These are phyloP conservation scores for Talaromyces atroroseus DNA, from an alignment of 2,329 filamentous ascomycete genomes.

Conservation along the genomic window DNA sequence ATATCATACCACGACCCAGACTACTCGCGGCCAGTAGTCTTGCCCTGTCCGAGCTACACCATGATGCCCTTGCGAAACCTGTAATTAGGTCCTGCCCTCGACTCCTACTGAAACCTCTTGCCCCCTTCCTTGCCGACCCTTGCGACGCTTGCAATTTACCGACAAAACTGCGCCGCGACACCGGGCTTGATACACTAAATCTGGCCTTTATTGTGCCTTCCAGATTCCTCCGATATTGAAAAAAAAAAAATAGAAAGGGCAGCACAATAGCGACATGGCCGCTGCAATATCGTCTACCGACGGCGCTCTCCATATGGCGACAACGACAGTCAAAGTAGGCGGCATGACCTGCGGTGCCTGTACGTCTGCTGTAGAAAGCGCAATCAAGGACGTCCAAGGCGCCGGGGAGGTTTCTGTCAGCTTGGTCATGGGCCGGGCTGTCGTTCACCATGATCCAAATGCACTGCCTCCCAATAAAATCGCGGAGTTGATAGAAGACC, in stretches of 20 bases:
- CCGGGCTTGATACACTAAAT: background rate
- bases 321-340: conserved; percentile 82
- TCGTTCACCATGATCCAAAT: conserved; percentile 78
- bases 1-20: background rate
- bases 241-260: no score
- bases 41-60: background rate
- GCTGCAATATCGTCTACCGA: background rate
- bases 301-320: conserved; percentile 48
- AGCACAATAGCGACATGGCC: conserved; percentile 2
- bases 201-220: background rate
- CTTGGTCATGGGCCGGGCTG: conserved; percentile 91
- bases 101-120: background rate
- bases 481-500: conserved; percentile 81
- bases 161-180: background rate
- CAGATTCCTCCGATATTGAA: background rate
- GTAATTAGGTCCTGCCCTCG: background rate
- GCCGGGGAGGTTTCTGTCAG: conserved; percentile 85
- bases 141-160: background rate
- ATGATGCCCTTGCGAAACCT: background rate
- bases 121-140: background rate
- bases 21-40: background rate
- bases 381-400: conserved; percentile 75
- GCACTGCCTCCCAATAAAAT: conserved; percentile 69
- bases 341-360: conserved; percentile 89
- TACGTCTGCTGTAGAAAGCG: conserved; percentile 89